Conservation (phyloP, 2,329 filamentous ascomycete species). For the Fusarium albosuccineum region DNA sequence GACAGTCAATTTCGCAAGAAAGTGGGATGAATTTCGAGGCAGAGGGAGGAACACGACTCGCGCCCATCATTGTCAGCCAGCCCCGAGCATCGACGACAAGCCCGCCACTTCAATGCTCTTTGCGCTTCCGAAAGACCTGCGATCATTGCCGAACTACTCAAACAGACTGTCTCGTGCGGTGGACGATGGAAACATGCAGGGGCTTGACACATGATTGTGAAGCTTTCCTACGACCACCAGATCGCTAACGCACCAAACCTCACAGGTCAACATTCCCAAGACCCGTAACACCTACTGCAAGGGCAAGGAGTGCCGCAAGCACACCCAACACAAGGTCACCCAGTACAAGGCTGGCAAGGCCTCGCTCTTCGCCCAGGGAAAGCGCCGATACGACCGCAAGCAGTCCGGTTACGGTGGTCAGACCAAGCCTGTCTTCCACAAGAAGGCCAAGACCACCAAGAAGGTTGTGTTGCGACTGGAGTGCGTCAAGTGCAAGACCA, state of each 20-base stretch:
- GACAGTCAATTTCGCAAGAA: constrained; percentile 46
- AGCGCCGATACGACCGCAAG: constrained; percentile 99
- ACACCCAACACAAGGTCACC: constrained; percentile 92
- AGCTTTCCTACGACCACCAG: constrained; percentile 21
- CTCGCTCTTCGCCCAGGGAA: constrained; percentile 97
- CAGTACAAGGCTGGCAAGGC: constrained; percentile 99
- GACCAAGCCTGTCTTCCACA: constrained; percentile 99
- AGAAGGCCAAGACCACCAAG: constrained; percentile 99
- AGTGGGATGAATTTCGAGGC: constrained; percentile 45
- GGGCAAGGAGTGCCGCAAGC: constrained; percentile 92
- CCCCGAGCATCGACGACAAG: constrained; percentile 35
- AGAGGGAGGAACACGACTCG: constrained; percentile 35
- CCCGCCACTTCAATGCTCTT: background rate
- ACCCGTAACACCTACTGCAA: constrained; percentile 98
- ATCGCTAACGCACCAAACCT: constrained; percentile 49
- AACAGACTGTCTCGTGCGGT: constrained; percentile 41
- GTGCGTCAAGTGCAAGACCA: constrained; percentile 98
- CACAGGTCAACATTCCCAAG: constrained; percentile 97
- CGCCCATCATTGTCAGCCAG: constrained; percentile 32
- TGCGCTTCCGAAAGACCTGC: constrained; percentile 6
- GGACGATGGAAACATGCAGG: constrained; percentile 18
- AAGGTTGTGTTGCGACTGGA: constrained; percentile 99
- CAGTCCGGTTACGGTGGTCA: constrained; percentile 99
- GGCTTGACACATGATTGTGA: constrained; percentile 23
- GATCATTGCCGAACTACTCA: constrained; percentile 16